Evolutionary conservation across 345 rosid genomes (phyloP).

Genomic region (Streptanthus diversifolius): DNA sequence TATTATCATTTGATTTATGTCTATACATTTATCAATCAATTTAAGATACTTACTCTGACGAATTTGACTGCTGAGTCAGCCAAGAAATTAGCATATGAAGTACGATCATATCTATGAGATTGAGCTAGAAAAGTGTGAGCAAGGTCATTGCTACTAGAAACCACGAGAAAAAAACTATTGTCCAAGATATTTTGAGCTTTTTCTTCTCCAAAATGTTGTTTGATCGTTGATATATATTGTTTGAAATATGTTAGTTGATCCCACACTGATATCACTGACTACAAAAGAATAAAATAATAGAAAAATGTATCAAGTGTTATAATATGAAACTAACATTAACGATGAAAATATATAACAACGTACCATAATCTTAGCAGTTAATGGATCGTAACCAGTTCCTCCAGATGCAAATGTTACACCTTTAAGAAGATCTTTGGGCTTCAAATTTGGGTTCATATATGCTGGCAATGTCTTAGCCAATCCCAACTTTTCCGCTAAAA

Average conservation of each 20-base stretch:
- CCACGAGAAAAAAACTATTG: slow-evolving; percentile 35
- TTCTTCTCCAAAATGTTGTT: slow-evolving; percentile 41
- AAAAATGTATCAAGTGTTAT: background rate
- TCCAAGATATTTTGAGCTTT: slow-evolving; percentile 36
- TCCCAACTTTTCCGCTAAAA: slow-evolving; percentile 49
- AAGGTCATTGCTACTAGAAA: slow-evolving; percentile 53
- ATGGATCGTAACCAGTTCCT: slow-evolving; percentile 56
- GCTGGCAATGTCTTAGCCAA: slow-evolving; percentile 47
- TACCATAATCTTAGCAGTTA: slow-evolving; percentile 46
- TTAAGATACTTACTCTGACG: slow-evolving; percentile 32
- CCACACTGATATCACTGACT: slow-evolving; percentile 23
- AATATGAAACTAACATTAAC: background rate
- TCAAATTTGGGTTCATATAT: slow-evolving; percentile 41
- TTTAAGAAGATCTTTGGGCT: slow-evolving; percentile 43
- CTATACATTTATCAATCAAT: no score
- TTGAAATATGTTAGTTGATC: slow-evolving; percentile 44
- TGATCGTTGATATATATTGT: slow-evolving; percentile 43
- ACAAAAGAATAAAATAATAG: slow-evolving; percentile 3
- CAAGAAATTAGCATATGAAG: slow-evolving; percentile 40
- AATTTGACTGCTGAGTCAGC: slow-evolving; percentile 38
- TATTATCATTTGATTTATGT: background rate
- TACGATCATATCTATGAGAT: slow-evolving; percentile 30
- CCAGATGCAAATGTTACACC: slow-evolving; percentile 67
- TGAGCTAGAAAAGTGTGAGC: slow-evolving; percentile 45
- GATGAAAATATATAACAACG: background rate